Evolutionary conservation across 345 rosid genomes (phyloP), one percentile per base, ranked within the genome.

Genomic region (Euphorbia lathyris): DNA sequence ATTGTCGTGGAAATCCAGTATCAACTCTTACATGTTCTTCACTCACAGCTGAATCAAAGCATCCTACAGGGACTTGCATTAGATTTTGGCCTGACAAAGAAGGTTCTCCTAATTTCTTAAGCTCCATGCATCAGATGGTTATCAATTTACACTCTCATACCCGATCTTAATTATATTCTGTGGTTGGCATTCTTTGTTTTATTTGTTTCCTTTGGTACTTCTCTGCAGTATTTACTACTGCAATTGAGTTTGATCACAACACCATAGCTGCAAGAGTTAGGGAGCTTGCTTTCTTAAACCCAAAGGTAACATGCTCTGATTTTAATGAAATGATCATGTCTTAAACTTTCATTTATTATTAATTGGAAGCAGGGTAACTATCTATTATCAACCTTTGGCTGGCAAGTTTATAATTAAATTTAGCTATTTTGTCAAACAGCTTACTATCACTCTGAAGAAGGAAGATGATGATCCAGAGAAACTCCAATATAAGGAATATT

Each of bases 71-170:
- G 71, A 96, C 98, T 58, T 6, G 80, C 71, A 85, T 96, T 75
- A 81, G 84, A 69, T 96, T 96, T 85, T 92, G 99, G 98, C 99
- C 99, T 59, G 99, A 96, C 86, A 83, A 85, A 79, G 86, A 90
- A 86, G 96, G 99, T 96, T 76, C 59, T 71, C 48, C 73, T 67
- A 32, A 65, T 34, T 65, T 68, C 34, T 50, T 45, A 40, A 55
- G 58, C 42, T 5, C 5, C 42, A 23, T 27, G n/a, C 26, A 13
- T 43, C 22, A 63, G 36, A 67, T 66, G 69, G 8, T 68, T 61
- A 34, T 23, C n/a, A 9, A 57, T 61, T 67, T 51, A 59, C 58
- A 55, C 34, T 67, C 67, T 14, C 57, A 63, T 29, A 9, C 10
- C 43, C 52, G 50, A 32, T 69, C 42, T 30, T 36, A 67, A 23